Base-by-base conservation (phyloP, 768 basidiomycete genomes). In the Lactifluus pinguis region DNA sequence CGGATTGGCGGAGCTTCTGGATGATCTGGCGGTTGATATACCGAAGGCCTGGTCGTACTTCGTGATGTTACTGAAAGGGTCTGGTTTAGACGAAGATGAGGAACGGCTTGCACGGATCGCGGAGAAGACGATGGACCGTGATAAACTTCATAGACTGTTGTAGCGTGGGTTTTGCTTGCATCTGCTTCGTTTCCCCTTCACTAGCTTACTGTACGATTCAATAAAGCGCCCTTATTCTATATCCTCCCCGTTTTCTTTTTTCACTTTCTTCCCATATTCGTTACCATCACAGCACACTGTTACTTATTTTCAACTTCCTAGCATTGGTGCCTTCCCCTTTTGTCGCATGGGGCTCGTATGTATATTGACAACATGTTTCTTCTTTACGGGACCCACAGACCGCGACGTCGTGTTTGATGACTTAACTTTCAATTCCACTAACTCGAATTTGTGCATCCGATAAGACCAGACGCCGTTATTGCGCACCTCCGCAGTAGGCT, bases 11-110 rank as follows among this genome's bases (percentile, higher is more conserved):
- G 90, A 92, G 72, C 73, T 85, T 57, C 79, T 98, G 68, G 92
- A 93, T 67, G 94, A 98, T 69, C 81, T 94, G 59, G 85, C 87
- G 34, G 86, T 94, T 67, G 95, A 98, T 71, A 89, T 88, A 49
- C 95, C 95, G 10, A 86, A 86, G 68, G 95, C 93, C 0, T 86
- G 87, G 75, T 72, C 79, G 45, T 81, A 85, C 60, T 84, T 92
- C 71, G 89, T 84, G 13, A 76, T 82, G 62, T 83, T 95, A 76
- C 73, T 95, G 59, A 84, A 81, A 70, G 85, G 83, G 36, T 81
- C 86, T 17, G 79, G 77, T 30, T 73, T 94, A 53, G 74, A 77
- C 65, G 69, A 69, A 68, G 83, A 86, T 64, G 80, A 83, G 61
- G 84, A 82, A 61, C 76, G 78, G 53, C 77, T 78, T 50, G 71